Conservation (phyloP, 192 early-diverging fungal genomes). For the Backusella luteola region DNA sequence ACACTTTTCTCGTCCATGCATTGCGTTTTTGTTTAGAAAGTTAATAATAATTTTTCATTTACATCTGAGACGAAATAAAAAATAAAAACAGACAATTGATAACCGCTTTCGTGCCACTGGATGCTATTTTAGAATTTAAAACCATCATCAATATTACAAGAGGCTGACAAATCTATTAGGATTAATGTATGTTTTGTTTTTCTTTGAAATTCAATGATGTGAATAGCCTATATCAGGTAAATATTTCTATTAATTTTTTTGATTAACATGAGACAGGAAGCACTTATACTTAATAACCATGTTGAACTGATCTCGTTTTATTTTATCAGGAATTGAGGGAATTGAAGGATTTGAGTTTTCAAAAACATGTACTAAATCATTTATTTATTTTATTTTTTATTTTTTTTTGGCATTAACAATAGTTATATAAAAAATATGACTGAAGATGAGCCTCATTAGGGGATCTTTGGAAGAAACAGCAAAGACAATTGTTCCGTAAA, state of each 20-base stretch:
- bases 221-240: background rate
- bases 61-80: background rate
- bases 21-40: background rate
- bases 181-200: background rate
- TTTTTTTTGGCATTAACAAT: background rate
- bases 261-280: background rate
- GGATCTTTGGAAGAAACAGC: too few species aligned
- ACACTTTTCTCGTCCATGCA: background rate
- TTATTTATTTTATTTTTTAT: background rate
- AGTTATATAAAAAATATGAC: too few species aligned
- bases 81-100: background rate
- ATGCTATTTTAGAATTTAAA: background rate
- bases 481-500: too few species aligned
- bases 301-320: background rate
- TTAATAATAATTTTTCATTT: background rate
- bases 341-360: background rate
- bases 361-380: background rate
- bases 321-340: background rate
- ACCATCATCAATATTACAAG: background rate
- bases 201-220: background rate
- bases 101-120: background rate
- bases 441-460: too few species aligned
- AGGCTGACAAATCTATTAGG: background rate
- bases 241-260: background rate
- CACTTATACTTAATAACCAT: too few species aligned